Conservation (phyloP, 139 green algal species). For the Tetratostichococcus sp. region DNA sequence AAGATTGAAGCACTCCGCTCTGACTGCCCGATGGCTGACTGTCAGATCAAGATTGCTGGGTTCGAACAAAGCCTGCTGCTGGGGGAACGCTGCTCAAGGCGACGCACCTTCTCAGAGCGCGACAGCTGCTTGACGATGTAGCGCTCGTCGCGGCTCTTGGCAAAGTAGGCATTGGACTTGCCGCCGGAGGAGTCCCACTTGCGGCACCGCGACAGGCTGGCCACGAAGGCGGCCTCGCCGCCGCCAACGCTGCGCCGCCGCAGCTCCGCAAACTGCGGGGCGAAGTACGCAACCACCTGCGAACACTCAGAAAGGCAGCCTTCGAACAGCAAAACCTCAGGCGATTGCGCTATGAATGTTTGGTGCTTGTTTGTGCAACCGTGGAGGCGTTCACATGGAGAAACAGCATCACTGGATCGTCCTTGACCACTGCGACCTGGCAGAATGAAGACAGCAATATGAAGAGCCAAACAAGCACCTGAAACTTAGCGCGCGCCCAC, state of each 20-base stretch:
- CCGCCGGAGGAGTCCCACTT: constrained; percentile 77
- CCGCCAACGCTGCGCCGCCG: constrained; percentile 56
- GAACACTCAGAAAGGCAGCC: neutral
- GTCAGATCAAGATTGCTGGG: no score
- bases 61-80: no score
- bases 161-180: constrained; percentile 92
- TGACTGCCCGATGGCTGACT: no score
- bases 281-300: constrained; percentile 73
- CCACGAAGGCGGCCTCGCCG: constrained; percentile 71
- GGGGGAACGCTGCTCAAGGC: no score
- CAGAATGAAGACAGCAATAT: neutral
- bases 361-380: no score
- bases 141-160: constrained; percentile 79
- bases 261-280: constrained; percentile 83
- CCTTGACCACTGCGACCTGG: no score
- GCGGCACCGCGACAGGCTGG: constrained; percentile 71
- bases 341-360: no score
- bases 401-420: no score
- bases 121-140: constrained; percentile 78
- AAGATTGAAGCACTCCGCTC: no score
- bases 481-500: constrained; percentile 44
- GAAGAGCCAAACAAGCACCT: neutral
- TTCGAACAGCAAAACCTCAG: neutral
- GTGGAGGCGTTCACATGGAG: no score
- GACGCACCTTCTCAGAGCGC: constrained; percentile 29